Evolutionary conservation across 192 early-diverging fungal species (phyloP).

Genomic region (Podila minutissima): DNA sequence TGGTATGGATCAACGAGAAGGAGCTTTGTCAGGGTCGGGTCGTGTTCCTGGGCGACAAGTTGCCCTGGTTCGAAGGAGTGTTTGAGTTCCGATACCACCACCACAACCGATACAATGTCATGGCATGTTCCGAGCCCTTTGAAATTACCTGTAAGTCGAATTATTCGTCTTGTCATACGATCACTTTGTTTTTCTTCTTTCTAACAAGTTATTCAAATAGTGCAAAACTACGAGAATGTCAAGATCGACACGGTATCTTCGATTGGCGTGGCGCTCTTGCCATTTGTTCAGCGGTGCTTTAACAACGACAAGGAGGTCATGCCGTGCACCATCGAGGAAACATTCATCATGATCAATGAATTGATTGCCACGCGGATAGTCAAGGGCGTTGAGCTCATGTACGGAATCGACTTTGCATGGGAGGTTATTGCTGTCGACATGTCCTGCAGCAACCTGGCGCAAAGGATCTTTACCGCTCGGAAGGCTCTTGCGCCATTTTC

Average conservation of each 20-base stretch:
- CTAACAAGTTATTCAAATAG: constrained; percentile 1
- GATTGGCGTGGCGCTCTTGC: constrained; percentile 47
- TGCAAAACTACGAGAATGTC: constrained; percentile 20
- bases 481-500: constrained; percentile 27
- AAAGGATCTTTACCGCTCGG: constrained; percentile 30
- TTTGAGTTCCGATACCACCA: constrained; percentile 95
- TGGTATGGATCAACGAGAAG: constrained; percentile 39
- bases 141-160: constrained; percentile 72
- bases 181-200: neutral
- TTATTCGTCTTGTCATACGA: neutral
- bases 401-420: constrained; percentile 91
- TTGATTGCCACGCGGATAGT: constrained; percentile 75
- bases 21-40: constrained; percentile 37
- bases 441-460: constrained; percentile 23
- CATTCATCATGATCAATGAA: constrained; percentile 65
- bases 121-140: constrained; percentile 80
- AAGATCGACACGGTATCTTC: constrained; percentile 20
- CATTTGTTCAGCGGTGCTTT: constrained; percentile 56
- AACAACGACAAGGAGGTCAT: constrained; percentile 56
- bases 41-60: constrained; percentile 65
- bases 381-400: constrained; percentile 82
- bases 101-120: constrained; percentile 84
- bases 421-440: constrained; percentile 67
- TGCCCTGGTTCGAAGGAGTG: constrained; percentile 88
- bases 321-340: constrained; percentile 55